phyloP scores from a whole-genome alignment of 306 rosid species.

The Neltuma alba region DNA sequence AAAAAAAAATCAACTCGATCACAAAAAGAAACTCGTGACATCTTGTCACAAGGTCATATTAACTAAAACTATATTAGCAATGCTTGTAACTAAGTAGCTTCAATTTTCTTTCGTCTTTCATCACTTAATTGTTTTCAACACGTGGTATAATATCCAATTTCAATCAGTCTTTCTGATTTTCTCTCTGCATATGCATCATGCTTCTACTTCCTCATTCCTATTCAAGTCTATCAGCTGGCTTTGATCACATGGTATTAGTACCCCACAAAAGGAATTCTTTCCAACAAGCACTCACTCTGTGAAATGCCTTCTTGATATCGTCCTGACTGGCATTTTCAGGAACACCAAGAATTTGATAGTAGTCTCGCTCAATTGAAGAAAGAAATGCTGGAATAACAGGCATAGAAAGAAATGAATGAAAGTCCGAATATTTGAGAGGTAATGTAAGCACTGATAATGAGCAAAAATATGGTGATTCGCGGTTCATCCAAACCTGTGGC shows the following conservation, averaged over 20 bases:
- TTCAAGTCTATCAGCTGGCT: conserved; percentile 28
- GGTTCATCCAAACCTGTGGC: conserved; percentile 59
- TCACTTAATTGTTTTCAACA: neutral
- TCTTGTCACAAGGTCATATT: conserved; percentile 25
- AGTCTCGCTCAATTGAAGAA: conserved; percentile 57
- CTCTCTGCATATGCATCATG: conserved; percentile 6
- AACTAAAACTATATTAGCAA: conserved; percentile 15
- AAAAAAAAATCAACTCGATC: too few relatives aligned
- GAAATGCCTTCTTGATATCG: conserved; percentile 80
- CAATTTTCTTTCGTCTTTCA: neutral
- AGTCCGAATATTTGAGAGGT: neutral
- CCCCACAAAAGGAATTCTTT: conserved; percentile 17
- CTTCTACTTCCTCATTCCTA: neutral
- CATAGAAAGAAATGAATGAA: conserved; percentile 22
- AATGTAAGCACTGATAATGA: neutral
- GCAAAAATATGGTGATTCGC: conserved; percentile 3
- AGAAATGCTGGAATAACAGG: conserved; percentile 47
- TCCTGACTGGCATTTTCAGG: conserved; percentile 65
- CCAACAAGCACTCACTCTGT: conserved; percentile 56
- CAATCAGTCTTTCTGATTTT: conserved; percentile 2
- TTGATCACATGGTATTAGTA: conserved; percentile 3
- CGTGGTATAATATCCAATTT: neutral
- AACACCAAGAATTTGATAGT: conserved; percentile 76
- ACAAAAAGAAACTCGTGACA: conserved; percentile 31
- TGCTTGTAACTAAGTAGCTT: conserved; percentile 18